A percentile compares a stretch with the other conserved stretches of the same genome.
phyloP scores from a whole-genome alignment of 83 land plant species.

The Thuja plicata region DNA sequence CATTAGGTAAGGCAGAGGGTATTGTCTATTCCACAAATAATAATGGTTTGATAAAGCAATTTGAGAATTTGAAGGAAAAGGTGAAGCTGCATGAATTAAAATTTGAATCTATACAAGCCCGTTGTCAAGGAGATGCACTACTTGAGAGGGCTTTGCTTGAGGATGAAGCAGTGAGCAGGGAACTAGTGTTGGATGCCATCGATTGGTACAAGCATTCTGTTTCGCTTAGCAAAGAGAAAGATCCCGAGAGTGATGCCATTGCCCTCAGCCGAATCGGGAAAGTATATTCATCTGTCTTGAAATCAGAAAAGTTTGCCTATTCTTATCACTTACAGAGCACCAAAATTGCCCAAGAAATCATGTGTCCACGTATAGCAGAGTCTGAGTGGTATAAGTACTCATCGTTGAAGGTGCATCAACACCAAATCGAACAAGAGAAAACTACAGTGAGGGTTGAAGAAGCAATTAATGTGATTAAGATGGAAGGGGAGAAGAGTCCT shows the following conservation, averaged over 20 bases:
- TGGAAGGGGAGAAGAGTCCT: not conserved
- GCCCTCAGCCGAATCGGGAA: constrained; percentile 16
- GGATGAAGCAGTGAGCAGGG: constrained; percentile 13
- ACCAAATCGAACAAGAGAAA: not conserved
- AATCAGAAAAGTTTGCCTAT: not conserved
- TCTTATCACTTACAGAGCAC: constrained; percentile 14
- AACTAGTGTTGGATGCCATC: constrained; percentile 11
- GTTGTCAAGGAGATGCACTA: not conserved
- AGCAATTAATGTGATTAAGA: not conserved
- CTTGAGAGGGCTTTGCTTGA: constrained; percentile 4
- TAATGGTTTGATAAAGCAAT: not conserved
- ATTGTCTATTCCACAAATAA: not conserved
- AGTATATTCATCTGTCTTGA: constrained; percentile 2
- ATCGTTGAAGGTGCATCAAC: not conserved
- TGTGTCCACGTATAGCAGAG: constrained; percentile 10
- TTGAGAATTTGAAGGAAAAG: not conserved
- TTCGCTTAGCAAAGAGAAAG: constrained; percentile 3
- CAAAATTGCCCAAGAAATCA: constrained; percentile 8
- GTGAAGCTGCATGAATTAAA: not conserved
- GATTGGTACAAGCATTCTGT: constrained; percentile 13
- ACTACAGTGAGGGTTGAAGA: not conserved
- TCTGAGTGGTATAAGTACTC: constrained; percentile 20
- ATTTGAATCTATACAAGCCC: not conserved
- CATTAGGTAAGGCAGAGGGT: not conserved
- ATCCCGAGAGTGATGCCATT: constrained; percentile 9